Evolutionary conservation across 257 asterid species (phyloP).

Genomic region (Solanum tarapatanum): DNA sequence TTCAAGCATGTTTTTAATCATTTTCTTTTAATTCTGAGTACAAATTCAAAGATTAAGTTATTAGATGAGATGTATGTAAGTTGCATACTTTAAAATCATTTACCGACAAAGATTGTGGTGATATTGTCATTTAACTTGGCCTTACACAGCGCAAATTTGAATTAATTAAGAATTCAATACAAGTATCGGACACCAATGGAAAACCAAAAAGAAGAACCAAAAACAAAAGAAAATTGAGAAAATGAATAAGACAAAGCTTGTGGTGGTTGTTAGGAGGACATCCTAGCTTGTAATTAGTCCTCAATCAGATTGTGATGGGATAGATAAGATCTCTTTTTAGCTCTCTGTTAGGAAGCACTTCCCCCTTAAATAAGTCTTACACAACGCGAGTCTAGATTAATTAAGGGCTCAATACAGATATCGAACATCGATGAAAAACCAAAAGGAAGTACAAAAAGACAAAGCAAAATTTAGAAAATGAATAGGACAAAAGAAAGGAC

Average conservation of each 20-base stretch:
- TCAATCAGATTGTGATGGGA: neutral
- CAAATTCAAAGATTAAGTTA: neutral
- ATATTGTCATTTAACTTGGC: too few relatives aligned
- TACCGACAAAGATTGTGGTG: neutral
- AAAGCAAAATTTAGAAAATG: neutral
- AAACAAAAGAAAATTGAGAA: neutral
- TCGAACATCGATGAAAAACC: neutral
- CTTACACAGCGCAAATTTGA: neutral
- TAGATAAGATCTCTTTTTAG: neutral
- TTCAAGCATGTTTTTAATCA: neutral
- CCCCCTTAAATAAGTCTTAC: neutral
- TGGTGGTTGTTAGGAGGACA: neutral
- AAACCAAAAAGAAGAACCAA: neutral
- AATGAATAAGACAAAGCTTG: neutral
- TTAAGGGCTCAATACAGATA: rapidly evolving
- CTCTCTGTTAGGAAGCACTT: neutral
- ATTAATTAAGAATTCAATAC: neutral
- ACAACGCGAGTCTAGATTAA: neutral
- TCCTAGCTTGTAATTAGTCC: neutral
- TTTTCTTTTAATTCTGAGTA: too few relatives aligned
- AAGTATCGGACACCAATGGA: neutral
- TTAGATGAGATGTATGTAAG: neutral
- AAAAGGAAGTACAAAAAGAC: neutral
- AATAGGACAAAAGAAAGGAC: neutral
- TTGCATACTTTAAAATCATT: neutral